phyloP scores from a whole-genome alignment of 352 stramenopile species.

The Phytophthora kernoviae region DNA sequence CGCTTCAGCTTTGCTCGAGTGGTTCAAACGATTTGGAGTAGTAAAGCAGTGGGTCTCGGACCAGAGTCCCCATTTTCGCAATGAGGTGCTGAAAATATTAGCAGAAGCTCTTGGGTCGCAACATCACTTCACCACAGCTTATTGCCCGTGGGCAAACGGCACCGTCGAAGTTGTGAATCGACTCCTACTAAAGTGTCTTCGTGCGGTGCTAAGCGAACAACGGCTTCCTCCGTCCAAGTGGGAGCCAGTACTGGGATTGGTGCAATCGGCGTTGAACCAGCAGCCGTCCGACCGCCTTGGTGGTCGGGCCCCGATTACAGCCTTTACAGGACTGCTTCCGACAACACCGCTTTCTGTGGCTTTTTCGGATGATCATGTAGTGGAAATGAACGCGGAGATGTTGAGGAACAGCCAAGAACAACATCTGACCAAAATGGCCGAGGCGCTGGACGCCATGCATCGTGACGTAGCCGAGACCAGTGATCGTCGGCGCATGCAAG shows the following conservation, averaged over 20 bases:
- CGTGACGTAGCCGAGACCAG: neutral
- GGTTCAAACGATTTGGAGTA: neutral
- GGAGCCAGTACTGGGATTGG: neutral
- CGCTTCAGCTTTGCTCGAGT: too few relatives aligned
- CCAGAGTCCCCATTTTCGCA: neutral
- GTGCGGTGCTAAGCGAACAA: neutral
- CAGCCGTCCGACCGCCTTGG: neutral
- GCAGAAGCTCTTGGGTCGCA: neutral
- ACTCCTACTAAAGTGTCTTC: neutral
- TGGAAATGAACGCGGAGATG: neutral
- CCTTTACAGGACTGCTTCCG: neutral
- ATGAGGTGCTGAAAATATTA: neutral
- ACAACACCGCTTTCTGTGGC: neutral
- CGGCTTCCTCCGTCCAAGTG: neutral
- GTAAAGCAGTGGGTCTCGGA: constrained; percentile 3
- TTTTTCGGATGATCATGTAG: neutral
- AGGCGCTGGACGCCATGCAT: constrained; percentile 3
- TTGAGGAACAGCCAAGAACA: neutral
- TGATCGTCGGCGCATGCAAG: neutral
- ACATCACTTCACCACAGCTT: constrained; percentile 5
- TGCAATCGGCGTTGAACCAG: neutral
- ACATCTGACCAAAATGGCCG: neutral
- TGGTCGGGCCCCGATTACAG: neutral
- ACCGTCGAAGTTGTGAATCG: constrained; percentile 7
- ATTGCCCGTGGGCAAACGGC: neutral